Conservation (phyloP, 495 filamentous ascomycete genomes). For the Barbatosphaeria neglecta region DNA sequence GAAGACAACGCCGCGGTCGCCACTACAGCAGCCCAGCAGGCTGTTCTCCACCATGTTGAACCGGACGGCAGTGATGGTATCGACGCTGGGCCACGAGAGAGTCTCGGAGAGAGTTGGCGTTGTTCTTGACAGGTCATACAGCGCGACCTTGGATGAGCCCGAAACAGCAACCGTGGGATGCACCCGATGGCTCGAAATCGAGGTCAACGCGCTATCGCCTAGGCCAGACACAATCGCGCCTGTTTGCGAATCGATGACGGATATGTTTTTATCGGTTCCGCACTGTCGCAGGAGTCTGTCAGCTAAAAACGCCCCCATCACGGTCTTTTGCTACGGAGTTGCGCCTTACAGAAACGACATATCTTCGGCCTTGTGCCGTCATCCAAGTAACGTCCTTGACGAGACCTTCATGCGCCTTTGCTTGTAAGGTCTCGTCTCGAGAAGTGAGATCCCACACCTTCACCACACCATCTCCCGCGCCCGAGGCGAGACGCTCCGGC, state of each 20-base stretch:
- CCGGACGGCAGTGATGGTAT: slow-evolving; percentile 67
- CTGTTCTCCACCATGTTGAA: slow-evolving; percentile 85
- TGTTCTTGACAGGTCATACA: background rate
- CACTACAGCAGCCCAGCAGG: slow-evolving; percentile 62
- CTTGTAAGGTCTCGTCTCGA: slow-evolving; percentile 61
- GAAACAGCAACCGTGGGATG: background rate
- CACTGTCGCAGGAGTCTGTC: background rate
- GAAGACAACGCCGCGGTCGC: slow-evolving; percentile 69
- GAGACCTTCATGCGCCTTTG: slow-evolving; percentile 54
- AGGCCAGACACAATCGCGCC: background rate
- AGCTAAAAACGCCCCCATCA: background rate
- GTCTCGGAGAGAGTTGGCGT: background rate
- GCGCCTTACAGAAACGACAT: background rate
- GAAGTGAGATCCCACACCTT: slow-evolving; percentile 78
- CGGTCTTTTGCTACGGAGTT: too few relatives aligned
- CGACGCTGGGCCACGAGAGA: slow-evolving; percentile 23
- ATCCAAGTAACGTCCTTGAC: slow-evolving; percentile 81
- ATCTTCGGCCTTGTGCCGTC: slow-evolving; percentile 37
- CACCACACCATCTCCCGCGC: slow-evolving; percentile 65
- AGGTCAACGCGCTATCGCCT: background rate
- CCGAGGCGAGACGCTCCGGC: slow-evolving; percentile 56
- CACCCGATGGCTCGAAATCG: background rate
- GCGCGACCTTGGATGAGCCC: background rate
- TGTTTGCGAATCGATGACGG: background rate
- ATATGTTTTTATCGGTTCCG: background rate